These are phyloP conservation scores for Amylostereum areolatum DNA, from an alignment of 1,284 basidiomycete species.

Conservation along the genomic window DNA sequence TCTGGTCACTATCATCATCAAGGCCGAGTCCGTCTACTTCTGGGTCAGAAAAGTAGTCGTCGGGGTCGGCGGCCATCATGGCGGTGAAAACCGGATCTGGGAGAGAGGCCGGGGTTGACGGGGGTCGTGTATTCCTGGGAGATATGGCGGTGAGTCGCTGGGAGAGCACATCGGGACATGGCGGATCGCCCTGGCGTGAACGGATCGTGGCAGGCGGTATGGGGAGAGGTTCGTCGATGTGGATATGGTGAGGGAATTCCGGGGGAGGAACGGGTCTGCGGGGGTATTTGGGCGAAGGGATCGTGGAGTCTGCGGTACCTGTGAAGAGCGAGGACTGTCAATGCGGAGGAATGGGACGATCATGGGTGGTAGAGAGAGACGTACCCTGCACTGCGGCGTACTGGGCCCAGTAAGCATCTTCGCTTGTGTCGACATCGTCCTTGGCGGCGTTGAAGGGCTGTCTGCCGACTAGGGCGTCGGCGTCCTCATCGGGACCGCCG, in stretches of 20 bases:
- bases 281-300: slow-evolving; percentile 27
- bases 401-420: slow-evolving; percentile 73
- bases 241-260: slow-evolving; percentile 13
- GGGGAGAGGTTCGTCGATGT: slow-evolving; percentile 19
- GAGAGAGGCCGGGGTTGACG: slow-evolving; percentile 11
- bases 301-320: slow-evolving; percentile 36
- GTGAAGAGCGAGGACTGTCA: not conserved
- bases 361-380: slow-evolving; percentile 8
- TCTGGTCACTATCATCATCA: slow-evolving; percentile 10
- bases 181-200: slow-evolving; percentile 22
- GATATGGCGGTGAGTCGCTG: slow-evolving; percentile 22
- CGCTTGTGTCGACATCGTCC: slow-evolving; percentile 28
- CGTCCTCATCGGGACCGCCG: slow-evolving; percentile 28
- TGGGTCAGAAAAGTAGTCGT: slow-evolving; percentile 1
- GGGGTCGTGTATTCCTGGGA: slow-evolving; percentile 14
- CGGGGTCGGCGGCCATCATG: slow-evolving; percentile 6
- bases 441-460: slow-evolving; percentile 19
- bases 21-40: slow-evolving; percentile 3
- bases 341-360: not conserved
- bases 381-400: slow-evolving; percentile 65
- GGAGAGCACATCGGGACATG: slow-evolving; percentile 25
- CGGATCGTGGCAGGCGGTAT: slow-evolving; percentile 16
- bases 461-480: slow-evolving; percentile 12
- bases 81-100: slow-evolving; percentile 8
- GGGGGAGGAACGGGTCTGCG: slow-evolving; percentile 20